Base-by-base conservation (phyloP, 139 green algal genomes). In the Closterium sp. region DNA sequence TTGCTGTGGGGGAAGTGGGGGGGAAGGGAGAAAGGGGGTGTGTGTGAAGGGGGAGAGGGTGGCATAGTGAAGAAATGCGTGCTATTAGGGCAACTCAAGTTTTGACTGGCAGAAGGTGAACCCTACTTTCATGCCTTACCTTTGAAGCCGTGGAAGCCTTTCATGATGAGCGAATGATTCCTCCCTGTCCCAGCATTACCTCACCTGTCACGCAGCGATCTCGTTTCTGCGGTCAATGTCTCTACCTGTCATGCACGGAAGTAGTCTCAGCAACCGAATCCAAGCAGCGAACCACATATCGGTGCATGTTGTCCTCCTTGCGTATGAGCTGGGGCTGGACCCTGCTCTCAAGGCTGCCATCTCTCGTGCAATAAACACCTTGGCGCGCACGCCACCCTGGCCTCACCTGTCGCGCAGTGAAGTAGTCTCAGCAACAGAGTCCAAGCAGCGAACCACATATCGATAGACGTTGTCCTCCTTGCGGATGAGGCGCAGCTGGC, bases 311-410 rank as follows among this genome's bases (percentile, higher is more conserved):
- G 85, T 98, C 96, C 87, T 99, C 97, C 34, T 96, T 95, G 76
- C 95, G 93, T 91, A 99, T 98, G 16, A 99, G 96, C 76, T 96
- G 92, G 91, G 98, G 98, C 96, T 99, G 98, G 94, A 98, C 98
- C 55, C 12, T 85, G 91, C 92, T 92, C 55, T 76, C 0, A n/a
- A n/a, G n/a, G n/a, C n/a, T n/a, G n/a, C n/a, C n/a, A n/a, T n/a
- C n/a, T n/a, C n/a, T n/a, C n/a, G n/a, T n/a, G n/a, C n/a, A n/a
- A n/a, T n/a, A n/a, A n/a, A n/a, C n/a, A n/a, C n/a, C n/a, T n/a
- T n/a, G n/a, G n/a, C n/a, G n/a, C n/a, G n/a, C n/a, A n/a, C n/a
- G n/a, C n/a, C n/a, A n/a, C n/a, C n/a, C n/a, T n/a, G 21, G 38
- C 38, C 38, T 66, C 38, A 92, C 89, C 55, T 34, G 88, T 93